These are phyloP conservation scores for Peronospora farinosa DNA, from an alignment of 352 stramenopile genomes.

Conservation along the genomic window DNA sequence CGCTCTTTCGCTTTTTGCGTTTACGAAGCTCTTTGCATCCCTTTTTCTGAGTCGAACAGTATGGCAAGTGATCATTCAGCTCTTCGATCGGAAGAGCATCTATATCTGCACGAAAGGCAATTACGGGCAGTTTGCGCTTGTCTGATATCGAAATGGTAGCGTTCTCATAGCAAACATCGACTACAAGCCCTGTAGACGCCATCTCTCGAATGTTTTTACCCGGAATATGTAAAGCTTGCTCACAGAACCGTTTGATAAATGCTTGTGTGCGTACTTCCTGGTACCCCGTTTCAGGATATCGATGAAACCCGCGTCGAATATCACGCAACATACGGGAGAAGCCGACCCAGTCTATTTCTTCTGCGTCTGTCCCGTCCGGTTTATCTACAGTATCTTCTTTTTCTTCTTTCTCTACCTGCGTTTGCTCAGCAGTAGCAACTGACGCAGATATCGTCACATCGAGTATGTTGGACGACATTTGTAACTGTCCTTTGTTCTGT, in stretches of 20 bases:
- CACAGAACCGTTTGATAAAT: slow-evolving; percentile 80
- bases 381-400: slow-evolving; percentile 1
- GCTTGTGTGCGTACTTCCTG: slow-evolving; percentile 84
- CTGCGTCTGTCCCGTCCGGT: background rate
- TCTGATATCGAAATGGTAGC: slow-evolving; percentile 40
- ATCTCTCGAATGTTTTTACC: slow-evolving; percentile 64
- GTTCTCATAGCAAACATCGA: slow-evolving; percentile 84
- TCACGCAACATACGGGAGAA: slow-evolving; percentile 68
- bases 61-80: slow-evolving; percentile 69
- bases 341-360: slow-evolving; percentile 52
- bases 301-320: slow-evolving; percentile 83
- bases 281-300: slow-evolving; percentile 89
- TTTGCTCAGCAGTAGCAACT: slow-evolving; percentile 7
- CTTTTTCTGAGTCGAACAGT: slow-evolving; percentile 70
- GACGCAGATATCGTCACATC: slow-evolving; percentile 14
- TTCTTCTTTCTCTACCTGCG: background rate
- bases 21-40: slow-evolving; percentile 47
- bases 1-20: slow-evolving; percentile 60
- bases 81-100: slow-evolving; percentile 91
- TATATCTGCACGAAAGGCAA: slow-evolving; percentile 94
- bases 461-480: slow-evolving; percentile 10
- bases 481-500: slow-evolving; percentile 19
- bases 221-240: slow-evolving; percentile 72
- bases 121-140: slow-evolving; percentile 64
- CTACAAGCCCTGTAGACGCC: slow-evolving; percentile 85